Evolutionary conservation across 2,329 filamentous ascomycete genomes (phyloP), one percentile per base, ranked within the genome.

Genomic region (Mariannaea elegans): DNA sequence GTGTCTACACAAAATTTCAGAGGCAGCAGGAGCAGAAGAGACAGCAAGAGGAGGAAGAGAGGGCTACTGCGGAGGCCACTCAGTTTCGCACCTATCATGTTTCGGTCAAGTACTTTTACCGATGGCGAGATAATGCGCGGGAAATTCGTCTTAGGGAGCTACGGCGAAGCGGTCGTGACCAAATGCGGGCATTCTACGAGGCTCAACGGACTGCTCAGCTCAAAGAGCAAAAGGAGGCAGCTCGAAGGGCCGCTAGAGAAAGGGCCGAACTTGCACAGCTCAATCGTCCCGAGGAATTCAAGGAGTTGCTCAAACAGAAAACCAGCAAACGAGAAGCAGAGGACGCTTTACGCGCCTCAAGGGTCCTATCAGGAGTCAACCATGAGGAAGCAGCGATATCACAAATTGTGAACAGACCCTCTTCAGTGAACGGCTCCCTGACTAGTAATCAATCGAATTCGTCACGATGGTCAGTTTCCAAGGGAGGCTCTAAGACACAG

Each of bases 71-170:
- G 2, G 74, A 83, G 52, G 84, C 84, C 13, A 75, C 77, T 14
- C 72, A 76, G n/a, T 85, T 83, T 64, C 78, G 82, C 34, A 67
- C 65, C 3, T 81, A 84, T 67, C 85, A 77, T 54, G 75, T 87
- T 27, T 74, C 76, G 12, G 74, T 86, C 59, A 85, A 81, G 46
- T 87, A 78, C 70, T 86, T 87, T 60, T 86, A 87, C 65, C 76
- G 77, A 16, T 88, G 85, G 85, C 82, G 80, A 47, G 71, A 81
- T 13, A 78, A 74, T 36, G 82, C 81, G 8, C 78, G 84, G 12
- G 77, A 80, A 44, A 79, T 78, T 16, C 78, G 81, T 3, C 77
- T 84, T 14, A 78, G 80, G 56, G 77, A 78, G n/a, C 78, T 86
- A 19, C 82, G 85, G 7, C 78, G 78, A 29, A 78, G 80, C 38